Conservation (phyloP, 139 green algal species). For the Volvox reticuliferus region DNA sequence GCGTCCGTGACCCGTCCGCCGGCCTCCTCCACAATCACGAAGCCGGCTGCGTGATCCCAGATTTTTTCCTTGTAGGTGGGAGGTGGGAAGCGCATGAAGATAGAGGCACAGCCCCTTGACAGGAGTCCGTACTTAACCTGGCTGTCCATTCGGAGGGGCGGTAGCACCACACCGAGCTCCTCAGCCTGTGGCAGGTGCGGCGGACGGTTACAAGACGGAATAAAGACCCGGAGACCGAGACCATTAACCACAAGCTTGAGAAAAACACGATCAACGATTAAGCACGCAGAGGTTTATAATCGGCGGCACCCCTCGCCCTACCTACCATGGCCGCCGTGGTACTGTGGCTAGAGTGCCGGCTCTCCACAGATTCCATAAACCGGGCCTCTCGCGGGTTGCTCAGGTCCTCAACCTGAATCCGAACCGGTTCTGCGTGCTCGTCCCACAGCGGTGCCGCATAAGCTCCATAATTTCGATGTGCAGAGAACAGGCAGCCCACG, state of each 20-base stretch:
- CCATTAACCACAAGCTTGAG: no score
- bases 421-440: slow-evolving; percentile 36
- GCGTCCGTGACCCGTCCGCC: slow-evolving; percentile 80
- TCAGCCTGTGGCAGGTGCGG: slow-evolving; percentile 53
- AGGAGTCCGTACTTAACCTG: slow-evolving; percentile 94
- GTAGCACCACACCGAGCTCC: slow-evolving; percentile 72
- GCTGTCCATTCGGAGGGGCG: slow-evolving; percentile 87
- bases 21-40: slow-evolving; percentile 89
- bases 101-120: slow-evolving; percentile 80
- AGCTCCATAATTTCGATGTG: slow-evolving; percentile 71
- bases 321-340: slow-evolving; percentile 73
- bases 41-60: slow-evolving; percentile 92
- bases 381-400: slow-evolving; percentile 48
- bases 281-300: no score
- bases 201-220: background rate
- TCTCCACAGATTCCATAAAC: slow-evolving; percentile 95
- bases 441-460: slow-evolving; percentile 69
- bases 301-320: background rate
- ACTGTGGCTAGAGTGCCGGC: slow-evolving; percentile 82
- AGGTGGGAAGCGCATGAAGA: slow-evolving; percentile 94
- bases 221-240: background rate
- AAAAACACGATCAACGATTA: no score
- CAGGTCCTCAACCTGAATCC: slow-evolving; percentile 51
- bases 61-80: slow-evolving; percentile 90
- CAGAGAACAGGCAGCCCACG: slow-evolving; percentile 86